These are phyloP conservation scores for Trichoderma sp. DNA, from an alignment of 2,329 filamentous ascomycete genomes.

Conservation along the genomic window DNA sequence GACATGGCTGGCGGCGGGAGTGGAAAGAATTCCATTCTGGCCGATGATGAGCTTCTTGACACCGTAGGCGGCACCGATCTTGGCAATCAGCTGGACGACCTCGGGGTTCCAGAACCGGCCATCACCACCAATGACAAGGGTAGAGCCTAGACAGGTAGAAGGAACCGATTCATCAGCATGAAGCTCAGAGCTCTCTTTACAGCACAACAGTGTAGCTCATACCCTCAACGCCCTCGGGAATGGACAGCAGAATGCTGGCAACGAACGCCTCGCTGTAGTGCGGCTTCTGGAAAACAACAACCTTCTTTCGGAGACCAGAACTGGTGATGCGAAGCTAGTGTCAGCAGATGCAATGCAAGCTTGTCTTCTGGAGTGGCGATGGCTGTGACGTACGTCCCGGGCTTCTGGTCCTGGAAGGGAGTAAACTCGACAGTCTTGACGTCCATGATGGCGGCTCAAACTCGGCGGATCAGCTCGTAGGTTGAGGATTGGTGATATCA, in stretches of 20 bases:
- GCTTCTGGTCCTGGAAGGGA: slow-evolving; percentile 95
- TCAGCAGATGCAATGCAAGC: slow-evolving; percentile 15
- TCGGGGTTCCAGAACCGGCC: slow-evolving; percentile 97
- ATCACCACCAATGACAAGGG: slow-evolving; percentile 96
- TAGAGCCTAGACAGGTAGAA: slow-evolving; percentile 56
- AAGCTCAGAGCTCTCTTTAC: neutral
- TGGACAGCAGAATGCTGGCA: slow-evolving; percentile 90
- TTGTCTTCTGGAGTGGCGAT: neutral
- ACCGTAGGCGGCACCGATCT: slow-evolving; percentile 94
- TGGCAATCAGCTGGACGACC: slow-evolving; percentile 93
- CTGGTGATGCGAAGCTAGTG: slow-evolving; percentile 51
- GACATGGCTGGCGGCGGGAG: slow-evolving; percentile 91
- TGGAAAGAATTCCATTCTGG: slow-evolving; percentile 94
- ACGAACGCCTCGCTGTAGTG: slow-evolving; percentile 98
- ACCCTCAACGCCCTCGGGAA: slow-evolving; percentile 89
- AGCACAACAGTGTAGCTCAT: slow-evolving; percentile 31
- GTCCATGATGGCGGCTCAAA: slow-evolving; percentile 58
- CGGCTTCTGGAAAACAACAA: slow-evolving; percentile 92
- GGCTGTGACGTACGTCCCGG: slow-evolving; percentile 82
- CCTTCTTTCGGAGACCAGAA: slow-evolving; percentile 98
- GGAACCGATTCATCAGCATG: slow-evolving; percentile 27
- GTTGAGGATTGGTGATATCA: neutral
- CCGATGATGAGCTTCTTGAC: slow-evolving; percentile 99
- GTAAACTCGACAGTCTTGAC: slow-evolving; percentile 78
- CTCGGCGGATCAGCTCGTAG: neutral